These are phyloP conservation scores for Termitomyces sp. DNA, from an alignment of 768 basidiomycete species.

Conservation along the genomic window DNA sequence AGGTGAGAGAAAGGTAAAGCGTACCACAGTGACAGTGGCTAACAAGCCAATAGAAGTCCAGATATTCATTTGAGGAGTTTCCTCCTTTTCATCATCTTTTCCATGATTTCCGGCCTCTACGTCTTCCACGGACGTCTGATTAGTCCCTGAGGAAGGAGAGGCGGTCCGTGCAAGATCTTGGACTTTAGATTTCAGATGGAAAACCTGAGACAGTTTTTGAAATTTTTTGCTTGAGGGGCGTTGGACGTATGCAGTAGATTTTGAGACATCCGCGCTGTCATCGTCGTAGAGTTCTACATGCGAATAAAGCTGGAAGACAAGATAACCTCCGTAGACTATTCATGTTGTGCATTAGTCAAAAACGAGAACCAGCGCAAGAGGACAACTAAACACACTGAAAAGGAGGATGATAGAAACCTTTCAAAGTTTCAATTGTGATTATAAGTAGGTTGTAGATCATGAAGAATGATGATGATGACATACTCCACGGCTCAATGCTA, in stretches of 20 bases:
- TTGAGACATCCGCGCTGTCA: constrained; percentile 30
- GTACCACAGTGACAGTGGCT: constrained; percentile 59
- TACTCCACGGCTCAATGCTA: constrained; percentile 74
- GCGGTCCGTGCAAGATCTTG: background rate
- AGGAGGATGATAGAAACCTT: constrained; percentile 77
- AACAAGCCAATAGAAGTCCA: constrained; percentile 52
- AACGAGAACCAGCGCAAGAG: constrained; percentile 23
- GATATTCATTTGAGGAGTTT: constrained; percentile 55
- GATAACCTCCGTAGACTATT: constrained; percentile 70
- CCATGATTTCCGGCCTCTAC: background rate
- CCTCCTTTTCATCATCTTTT: constrained; percentile 28
- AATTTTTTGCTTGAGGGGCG: background rate
- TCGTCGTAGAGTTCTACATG: constrained; percentile 69
- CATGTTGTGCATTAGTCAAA: constrained; percentile 27
- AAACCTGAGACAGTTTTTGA: background rate
- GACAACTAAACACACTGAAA: constrained; percentile 46
- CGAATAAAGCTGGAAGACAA: constrained; percentile 78
- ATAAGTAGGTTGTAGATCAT: background rate
- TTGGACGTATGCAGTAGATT: constrained; percentile 30
- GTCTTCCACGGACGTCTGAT: background rate
- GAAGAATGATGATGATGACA: constrained; percentile 19
- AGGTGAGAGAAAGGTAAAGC: constrained; percentile 12
- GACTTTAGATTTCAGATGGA: constrained; percentile 13
- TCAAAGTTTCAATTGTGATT: background rate
- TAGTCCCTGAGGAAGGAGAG: background rate